Base-by-base conservation (phyloP, 1,284 basidiomycete genomes). In the Peniophora sp. region DNA sequence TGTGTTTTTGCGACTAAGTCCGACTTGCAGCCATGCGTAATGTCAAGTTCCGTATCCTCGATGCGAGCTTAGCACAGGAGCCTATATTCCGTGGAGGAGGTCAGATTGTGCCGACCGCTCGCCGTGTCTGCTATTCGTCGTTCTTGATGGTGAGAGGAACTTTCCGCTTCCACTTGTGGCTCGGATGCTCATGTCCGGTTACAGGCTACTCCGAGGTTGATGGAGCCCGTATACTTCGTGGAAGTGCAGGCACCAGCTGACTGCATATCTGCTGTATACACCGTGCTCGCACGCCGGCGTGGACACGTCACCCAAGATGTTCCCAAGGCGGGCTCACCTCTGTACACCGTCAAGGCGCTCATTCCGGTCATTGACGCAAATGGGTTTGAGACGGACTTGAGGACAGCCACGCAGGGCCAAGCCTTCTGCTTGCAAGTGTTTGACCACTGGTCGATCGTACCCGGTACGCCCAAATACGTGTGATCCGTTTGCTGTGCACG, bases 191-290 rank as follows among this genome's bases (percentile, higher is more conserved):
- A 17, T 44, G 17, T 22, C 60, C 92, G 90, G 92, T 92, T 22
- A 89, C 91, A 93, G 90, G 92, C 92, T 23, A 89, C 91, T 8
- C 92, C 92, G 10, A 81, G 92, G 55, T 69, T 96, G 55, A 92
- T 97, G 84, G 96, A 99, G 67, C 97, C 97, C 1, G 87, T 99
- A 53, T 99, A 97, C 75, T 94, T 91, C 62, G 95, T 99, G 52
- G 97, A 99, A 69, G 94, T 99, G 5, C 94, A 97, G 69, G 91
- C 96, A 9, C 95, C 97, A 1, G 91, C 95, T n/a, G 94, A 97
- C 63, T 96, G 94, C 65, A 96, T 99, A 55, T 95, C 95, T 16
- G 92, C 92, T 3, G 93, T 99, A 25, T 99, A 99, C 69, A 97
- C 94, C 5, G 92, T 99, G 35, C 86, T 99, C 46, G 94, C 97